Evolutionary conservation across 257 asterid genomes (phyloP).

Genomic region (Solanum etuberosum): DNA sequence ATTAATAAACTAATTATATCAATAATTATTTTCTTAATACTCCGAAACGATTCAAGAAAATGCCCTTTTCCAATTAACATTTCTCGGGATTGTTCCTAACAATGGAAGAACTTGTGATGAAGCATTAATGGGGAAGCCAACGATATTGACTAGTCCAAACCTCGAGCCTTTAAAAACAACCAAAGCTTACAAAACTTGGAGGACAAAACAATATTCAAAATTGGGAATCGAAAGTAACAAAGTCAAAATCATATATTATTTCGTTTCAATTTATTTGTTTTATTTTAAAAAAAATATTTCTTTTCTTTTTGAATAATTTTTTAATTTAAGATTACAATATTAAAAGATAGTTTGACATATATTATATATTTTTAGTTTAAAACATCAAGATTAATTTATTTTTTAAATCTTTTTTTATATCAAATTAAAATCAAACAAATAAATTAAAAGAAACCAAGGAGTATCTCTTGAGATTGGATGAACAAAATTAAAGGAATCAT

Average conservation of each 20-base stretch:
- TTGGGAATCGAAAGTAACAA: not conserved
- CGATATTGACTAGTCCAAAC: slow-evolving; percentile 1
- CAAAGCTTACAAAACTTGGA: slow-evolving; percentile 6
- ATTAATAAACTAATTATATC: too few relatives aligned
- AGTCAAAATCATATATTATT: not conserved
- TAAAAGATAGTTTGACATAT: too few relatives aligned
- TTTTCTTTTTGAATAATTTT: too few relatives aligned
- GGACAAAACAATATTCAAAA: slow-evolving; percentile 4
- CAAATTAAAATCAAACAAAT: not conserved
- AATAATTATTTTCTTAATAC: too few relatives aligned
- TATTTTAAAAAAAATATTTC: too few relatives aligned
- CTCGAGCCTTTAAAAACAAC: slow-evolving; percentile 24
- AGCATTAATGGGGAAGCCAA: not conserved
- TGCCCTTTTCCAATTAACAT: not conserved
- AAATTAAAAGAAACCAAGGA: too few relatives aligned
- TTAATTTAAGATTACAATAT: too few relatives aligned
- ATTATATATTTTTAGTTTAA: too few relatives aligned
- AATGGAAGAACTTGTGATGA: not conserved
- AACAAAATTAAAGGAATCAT: not conserved
- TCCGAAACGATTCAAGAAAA: not conserved
- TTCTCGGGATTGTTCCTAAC: not conserved
- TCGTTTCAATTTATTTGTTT: not conserved
- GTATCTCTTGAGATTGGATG: not conserved
- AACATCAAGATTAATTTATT: not conserved
- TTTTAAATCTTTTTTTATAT: too few relatives aligned